Evolutionary conservation across 164 flowering plant species (phyloP), one percentile per base, ranked within the genome.

Genomic region (Liquidambar formosana): DNA sequence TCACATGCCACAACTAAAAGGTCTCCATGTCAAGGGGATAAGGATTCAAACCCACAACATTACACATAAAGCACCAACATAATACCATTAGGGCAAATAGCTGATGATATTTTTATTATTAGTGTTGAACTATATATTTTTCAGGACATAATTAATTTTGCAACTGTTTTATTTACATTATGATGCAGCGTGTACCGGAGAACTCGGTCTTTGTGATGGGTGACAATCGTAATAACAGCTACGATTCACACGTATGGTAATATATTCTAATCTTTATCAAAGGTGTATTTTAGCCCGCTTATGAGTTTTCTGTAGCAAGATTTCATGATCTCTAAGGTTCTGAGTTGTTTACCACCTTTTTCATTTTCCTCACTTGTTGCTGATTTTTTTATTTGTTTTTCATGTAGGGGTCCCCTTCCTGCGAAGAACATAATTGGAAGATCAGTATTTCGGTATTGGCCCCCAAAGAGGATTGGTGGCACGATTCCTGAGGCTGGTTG

Each of bases 191-290:
- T 61, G 93, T 93, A 56, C 99, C 99, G 12, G 91, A 88, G 69
- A 86, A 90, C 72, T 89, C 76, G 0, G 98, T 96, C 46, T 92
- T 93, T 78, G 99, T 96, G 73, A 96, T 96, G 99, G 99, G 99
- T 43, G 99, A 96, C 76, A 96, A 96, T 72, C 91, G 97, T 26
- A 96, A 96, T 80, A 96, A 93, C 78, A 96, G 99, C 84, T 96
- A 93, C 71, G 99, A 92, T 70, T 96, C 99, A 14, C 99, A 96
- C 69, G 88, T 96, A 14, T 96, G 99, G 99, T 95, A 89, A 80
- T 58, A 25, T 48, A 33, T 15, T 60, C 3, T 21, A 12, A 26
- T 26, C 58, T 8, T 64, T 16, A 43, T 10, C 18, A 33, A 33
- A 2, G 6, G 6, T 33, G 41, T 33, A 33, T 33, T 33, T 33